These are phyloP conservation scores for Vanrija sp. DNA, from an alignment of 1,284 basidiomycete genomes.

Conservation along the genomic window DNA sequence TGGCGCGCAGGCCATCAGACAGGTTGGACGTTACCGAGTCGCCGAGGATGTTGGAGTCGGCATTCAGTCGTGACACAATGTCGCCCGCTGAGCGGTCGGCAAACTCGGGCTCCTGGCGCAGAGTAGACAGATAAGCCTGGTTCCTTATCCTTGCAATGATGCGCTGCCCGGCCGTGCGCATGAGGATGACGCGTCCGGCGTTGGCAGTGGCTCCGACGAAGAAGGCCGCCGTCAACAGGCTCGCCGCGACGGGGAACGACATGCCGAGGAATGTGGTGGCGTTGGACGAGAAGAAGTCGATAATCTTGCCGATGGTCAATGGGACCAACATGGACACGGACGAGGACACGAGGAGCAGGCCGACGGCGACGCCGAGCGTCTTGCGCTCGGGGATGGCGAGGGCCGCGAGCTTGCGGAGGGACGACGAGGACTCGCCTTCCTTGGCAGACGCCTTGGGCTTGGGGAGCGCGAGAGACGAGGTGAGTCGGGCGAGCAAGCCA, in stretches of 20 bases:
- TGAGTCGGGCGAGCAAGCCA: background rate
- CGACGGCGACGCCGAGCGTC: slow-evolving; percentile 67
- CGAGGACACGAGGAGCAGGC: slow-evolving; percentile 49
- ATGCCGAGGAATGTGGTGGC: slow-evolving; percentile 72
- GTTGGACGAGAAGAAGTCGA: slow-evolving; percentile 80
- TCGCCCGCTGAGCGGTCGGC: slow-evolving; percentile 93
- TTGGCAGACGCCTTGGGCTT: background rate
- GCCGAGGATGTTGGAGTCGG: slow-evolving; percentile 90
- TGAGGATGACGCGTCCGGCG: slow-evolving; percentile 63
- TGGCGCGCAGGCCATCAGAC: slow-evolving; percentile 76
- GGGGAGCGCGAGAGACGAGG: background rate
- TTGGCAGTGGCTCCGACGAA: slow-evolving; percentile 83
- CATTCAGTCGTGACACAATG: slow-evolving; percentile 83
- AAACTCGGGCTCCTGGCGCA: slow-evolving; percentile 86
- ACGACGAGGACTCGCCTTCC: slow-evolving; percentile 13
- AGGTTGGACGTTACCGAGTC: slow-evolving; percentile 90
- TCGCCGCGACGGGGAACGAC: slow-evolving; percentile 75
- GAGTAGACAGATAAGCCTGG: slow-evolving; percentile 71
- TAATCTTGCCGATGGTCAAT: slow-evolving; percentile 82
- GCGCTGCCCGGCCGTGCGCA: slow-evolving; percentile 83
- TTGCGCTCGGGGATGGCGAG: slow-evolving; percentile 75
- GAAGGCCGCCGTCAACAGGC: slow-evolving; percentile 70
- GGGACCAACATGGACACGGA: slow-evolving; percentile 84
- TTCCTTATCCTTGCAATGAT: slow-evolving; percentile 87
- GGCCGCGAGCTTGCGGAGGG: slow-evolving; percentile 63